Evolutionary conservation across 495 filamentous ascomycete species (phyloP).

Genomic region (Penicillium coprophilum): DNA sequence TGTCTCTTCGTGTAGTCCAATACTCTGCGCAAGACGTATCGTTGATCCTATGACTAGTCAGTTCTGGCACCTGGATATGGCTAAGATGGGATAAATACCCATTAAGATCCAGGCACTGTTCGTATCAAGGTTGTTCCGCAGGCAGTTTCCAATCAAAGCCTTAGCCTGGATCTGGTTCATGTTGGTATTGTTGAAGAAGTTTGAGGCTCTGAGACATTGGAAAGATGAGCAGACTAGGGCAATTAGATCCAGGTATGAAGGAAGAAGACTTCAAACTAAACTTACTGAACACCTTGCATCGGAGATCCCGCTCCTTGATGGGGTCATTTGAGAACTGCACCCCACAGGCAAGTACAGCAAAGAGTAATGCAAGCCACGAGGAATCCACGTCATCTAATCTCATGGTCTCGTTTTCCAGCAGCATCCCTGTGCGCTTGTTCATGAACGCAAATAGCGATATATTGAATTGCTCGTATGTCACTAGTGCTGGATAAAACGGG

Average conservation of each 20-base stretch:
- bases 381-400: conserved; percentile 7
- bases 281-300: conserved; percentile 51
- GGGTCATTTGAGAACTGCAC: conserved; percentile 68
- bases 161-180: conserved; percentile 50
- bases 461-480: conserved; percentile 21
- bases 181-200: conserved; percentile 49
- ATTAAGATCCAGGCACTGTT: conserved; percentile 52
- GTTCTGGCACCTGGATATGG: not conserved
- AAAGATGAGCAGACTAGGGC: conserved; percentile 50
- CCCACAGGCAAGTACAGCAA: conserved; percentile 72
- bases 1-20: conserved; percentile 47
- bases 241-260: not conserved
- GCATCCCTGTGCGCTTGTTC: conserved; percentile 10
- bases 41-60: conserved; percentile 38
- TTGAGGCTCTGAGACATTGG: conserved; percentile 53
- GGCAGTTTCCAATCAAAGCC: conserved; percentile 49
- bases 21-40: conserved; percentile 47
- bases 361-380: conserved; percentile 42
- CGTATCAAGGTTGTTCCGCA: conserved; percentile 55
- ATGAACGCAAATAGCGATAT: conserved; percentile 23
- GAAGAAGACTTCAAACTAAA: not conserved
- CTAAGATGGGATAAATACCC: conserved; percentile 21
- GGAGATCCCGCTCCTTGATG: conserved; percentile 48
- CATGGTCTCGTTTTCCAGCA: not conserved
- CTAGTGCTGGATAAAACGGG: conserved; percentile 27